A percentile compares a stretch with the other conserved stretches of the same genome.
phyloP scores from a whole-genome alignment of 306 rosid species.

The Quercus rubra region DNA sequence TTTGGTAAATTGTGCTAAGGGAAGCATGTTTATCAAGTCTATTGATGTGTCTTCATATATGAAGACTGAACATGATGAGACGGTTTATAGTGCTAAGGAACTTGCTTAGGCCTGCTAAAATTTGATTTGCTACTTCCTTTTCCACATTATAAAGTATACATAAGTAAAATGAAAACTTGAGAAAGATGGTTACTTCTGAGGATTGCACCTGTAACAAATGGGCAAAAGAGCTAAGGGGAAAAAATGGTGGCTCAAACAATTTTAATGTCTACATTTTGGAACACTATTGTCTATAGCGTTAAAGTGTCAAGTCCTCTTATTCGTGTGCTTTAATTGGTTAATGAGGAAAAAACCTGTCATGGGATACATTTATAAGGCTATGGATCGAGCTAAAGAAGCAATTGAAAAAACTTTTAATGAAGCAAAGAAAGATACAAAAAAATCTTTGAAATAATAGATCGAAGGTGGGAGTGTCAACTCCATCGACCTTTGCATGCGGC shows the following conservation, averaged over 20 bases:
- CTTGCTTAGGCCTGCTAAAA: slow-evolving; percentile 1
- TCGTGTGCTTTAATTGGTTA: no score
- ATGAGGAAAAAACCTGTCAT: not conserved
- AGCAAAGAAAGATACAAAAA: no score
- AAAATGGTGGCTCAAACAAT: not conserved
- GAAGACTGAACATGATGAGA: not conserved
- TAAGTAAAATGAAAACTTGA: not conserved
- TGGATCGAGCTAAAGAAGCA: not conserved
- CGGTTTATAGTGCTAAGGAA: not conserved
- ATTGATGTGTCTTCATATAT: not conserved
- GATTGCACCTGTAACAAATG: not conserved
- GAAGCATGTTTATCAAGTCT: no score
- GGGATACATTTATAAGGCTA: not conserved
- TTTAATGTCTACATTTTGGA: not conserved
- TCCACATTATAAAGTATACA: not conserved
- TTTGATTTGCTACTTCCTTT: slow-evolving; percentile 6
- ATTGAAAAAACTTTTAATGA: not conserved
- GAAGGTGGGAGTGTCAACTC: no score
- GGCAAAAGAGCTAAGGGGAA: not conserved
- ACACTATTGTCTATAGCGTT: not conserved
- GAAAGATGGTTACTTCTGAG: not conserved
- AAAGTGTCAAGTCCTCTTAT: no score
- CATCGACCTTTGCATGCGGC: no score
- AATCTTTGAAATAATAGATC: no score
- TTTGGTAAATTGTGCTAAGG: no score